Evolutionary conservation across 2,329 filamentous ascomycete species (phyloP).

Genomic region (Beauveria rudraprayagi): DNA sequence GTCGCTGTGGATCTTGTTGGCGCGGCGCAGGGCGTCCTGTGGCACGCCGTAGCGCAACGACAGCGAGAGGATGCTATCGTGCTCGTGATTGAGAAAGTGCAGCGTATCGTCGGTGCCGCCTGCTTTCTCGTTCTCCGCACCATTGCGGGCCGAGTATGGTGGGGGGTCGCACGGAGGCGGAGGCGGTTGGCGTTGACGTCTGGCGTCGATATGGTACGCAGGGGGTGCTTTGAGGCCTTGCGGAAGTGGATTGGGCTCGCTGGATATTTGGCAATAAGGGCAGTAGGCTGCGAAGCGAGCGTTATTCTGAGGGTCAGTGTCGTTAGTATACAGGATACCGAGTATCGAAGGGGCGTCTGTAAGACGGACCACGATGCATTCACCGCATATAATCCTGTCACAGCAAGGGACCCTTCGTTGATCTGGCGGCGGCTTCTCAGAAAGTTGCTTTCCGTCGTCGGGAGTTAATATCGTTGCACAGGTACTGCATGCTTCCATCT

Average conservation of each 20-base stretch:
- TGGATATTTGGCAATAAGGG: conserved; percentile 71
- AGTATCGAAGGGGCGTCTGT: background rate
- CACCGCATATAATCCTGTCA: conserved; percentile 60
- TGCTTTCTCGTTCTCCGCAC: conserved; percentile 14
- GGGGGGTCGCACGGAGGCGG: background rate
- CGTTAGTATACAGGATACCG: background rate
- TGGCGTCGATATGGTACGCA: conserved; percentile 38
- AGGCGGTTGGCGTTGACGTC: background rate
- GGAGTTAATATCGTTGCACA: conserved; percentile 56
- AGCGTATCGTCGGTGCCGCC: conserved; percentile 54
- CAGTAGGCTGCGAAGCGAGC: conserved; percentile 58
- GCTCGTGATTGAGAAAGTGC: conserved; percentile 65
- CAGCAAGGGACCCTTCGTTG: conserved; percentile 63
- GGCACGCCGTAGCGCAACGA: conserved; percentile 67
- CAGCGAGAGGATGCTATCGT: conserved; percentile 60
- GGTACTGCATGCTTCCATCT: conserved; percentile 55
- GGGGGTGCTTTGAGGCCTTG: conserved; percentile 63
- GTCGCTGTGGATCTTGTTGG: conserved; percentile 65
- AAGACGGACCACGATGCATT: conserved; percentile 53
- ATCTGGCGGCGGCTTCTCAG: conserved; percentile 52
- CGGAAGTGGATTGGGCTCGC: conserved; percentile 45
- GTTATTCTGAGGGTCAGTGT: conserved; percentile 41
- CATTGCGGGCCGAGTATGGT: background rate
- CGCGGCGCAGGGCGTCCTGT: conserved; percentile 49
- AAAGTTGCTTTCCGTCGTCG: conserved; percentile 35